phyloP scores from a whole-genome alignment of 148 eudicot genomes.

The Rhododendron mucronatum region DNA sequence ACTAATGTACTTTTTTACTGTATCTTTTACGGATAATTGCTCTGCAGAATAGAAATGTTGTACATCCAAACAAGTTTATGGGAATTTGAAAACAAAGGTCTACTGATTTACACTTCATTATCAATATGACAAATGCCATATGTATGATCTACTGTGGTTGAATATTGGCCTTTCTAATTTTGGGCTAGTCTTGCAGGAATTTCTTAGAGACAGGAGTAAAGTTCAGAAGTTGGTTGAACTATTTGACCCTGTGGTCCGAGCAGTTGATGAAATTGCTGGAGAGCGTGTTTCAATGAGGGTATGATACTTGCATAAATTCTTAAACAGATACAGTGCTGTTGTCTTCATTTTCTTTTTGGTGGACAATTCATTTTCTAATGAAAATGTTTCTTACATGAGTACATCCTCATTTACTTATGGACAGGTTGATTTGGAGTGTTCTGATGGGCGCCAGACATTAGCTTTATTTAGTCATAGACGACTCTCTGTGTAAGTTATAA shows the following conservation, averaged over 20 bases:
- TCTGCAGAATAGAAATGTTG: background rate
- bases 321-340: background rate
- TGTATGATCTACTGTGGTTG: background rate
- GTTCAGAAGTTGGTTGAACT: slow-evolving; percentile 72
- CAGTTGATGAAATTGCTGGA: slow-evolving; percentile 72
- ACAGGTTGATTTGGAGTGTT: slow-evolving; percentile 92
- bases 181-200: slow-evolving; percentile 53
- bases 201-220: slow-evolving; percentile 70
- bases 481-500: slow-evolving; percentile 65
- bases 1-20: background rate
- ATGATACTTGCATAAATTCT: slow-evolving; percentile 12
- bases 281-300: slow-evolving; percentile 98
- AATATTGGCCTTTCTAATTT: slow-evolving; percentile 3
- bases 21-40: background rate
- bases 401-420: slow-evolving; percentile 8
- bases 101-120: background rate
- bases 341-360: background rate
- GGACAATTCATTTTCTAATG: background rate
- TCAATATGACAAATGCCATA: background rate
- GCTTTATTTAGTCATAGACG: slow-evolving; percentile 76
- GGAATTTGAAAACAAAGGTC: background rate
- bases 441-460: slow-evolving; percentile 68
- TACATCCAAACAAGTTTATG: background rate
- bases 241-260: slow-evolving; percentile 84
- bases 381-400: background rate